Evolutionary conservation across 768 basidiomycete genomes (phyloP), one percentile per base, ranked within the genome.

Genomic region (Mycena crocata): DNA sequence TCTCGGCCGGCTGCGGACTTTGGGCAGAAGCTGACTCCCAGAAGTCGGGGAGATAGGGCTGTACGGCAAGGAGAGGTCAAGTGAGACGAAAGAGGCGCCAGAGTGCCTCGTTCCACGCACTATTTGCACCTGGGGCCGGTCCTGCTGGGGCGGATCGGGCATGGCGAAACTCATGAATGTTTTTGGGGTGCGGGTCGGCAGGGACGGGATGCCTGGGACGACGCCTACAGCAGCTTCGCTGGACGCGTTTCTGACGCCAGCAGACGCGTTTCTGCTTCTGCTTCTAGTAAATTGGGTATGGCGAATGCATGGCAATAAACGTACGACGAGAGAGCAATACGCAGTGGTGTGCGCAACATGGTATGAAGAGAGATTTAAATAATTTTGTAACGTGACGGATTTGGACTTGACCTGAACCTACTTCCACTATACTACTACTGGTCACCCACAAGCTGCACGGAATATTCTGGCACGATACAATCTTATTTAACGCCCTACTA

Each of bases 111-210:
- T 31, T 44, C 30, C 32, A 84, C 90, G 64, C 72, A 94, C 93
- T 57, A 91, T 84, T 77, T 90, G 87, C 31, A 87, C 81, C 24
- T 83, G 83, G 6, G 76, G 69, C 55, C 81, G 80, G 2, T 82
- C 80, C 32, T 75, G 76, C 10, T 83, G 83, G 26, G 78, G 76
- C 24, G 85, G 81, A 67, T 90, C 83, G 24, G 93, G 93, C 45
- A 94, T 73, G 52, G 78, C 81, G 70, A 91, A 75, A 66, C 84
- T 82, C 68, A 87, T 73, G 61, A 83, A 84, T 21, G 74, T 71
- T 24, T 79, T 63, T 15, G 78, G 74, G 24, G 69, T 49, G 34
- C 66, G 63, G 19, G 60, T 56, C 62, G 23, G 78, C 67, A 24
- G 82, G 75, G 21, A n/a, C n/a, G 84, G 87, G 17, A 85, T 77